Evolutionary conservation across 2,329 filamentous ascomycete genomes (phyloP).

Genomic region (Colletotrichum cereale): DNA sequence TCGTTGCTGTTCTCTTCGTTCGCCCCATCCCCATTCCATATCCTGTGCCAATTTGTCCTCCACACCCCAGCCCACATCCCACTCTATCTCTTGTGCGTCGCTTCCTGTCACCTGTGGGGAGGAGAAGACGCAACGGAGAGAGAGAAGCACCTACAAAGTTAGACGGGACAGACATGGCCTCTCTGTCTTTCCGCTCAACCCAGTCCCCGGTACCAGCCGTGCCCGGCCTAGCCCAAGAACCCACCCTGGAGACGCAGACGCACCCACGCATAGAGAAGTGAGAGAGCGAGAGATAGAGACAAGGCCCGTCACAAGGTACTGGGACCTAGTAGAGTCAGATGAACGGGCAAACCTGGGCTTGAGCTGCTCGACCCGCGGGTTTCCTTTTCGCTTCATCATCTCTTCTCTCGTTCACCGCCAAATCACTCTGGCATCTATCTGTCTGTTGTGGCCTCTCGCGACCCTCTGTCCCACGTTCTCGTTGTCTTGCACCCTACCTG

Average conservation of each 20-base stretch:
- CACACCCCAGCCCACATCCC: slow-evolving; percentile 38
- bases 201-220: slow-evolving; percentile 14
- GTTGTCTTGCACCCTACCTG: not conserved
- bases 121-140: not conserved
- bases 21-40: slow-evolving; percentile 26
- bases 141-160: slow-evolving; percentile 22
- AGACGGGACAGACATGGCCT: slow-evolving; percentile 24
- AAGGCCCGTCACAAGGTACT: slow-evolving; percentile 29
- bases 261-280: slow-evolving; percentile 5
- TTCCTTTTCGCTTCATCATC: slow-evolving; percentile 20
- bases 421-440: not conserved
- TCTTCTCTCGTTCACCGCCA: slow-evolving; percentile 11
- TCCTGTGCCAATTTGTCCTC: slow-evolving; percentile 39
- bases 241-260: slow-evolving; percentile 19
- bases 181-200: slow-evolving; percentile 13
- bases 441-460: not conserved
- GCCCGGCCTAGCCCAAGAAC: slow-evolving; percentile 20
- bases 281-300: slow-evolving; percentile 9
- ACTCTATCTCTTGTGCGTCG: slow-evolving; percentile 39
- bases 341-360: slow-evolving; percentile 22
- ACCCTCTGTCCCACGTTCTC: not conserved
- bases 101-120: slow-evolving; percentile 36
- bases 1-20: slow-evolving; percentile 28
- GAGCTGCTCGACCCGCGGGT: slow-evolving; percentile 25
- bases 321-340: slow-evolving; percentile 32